phyloP scores from a whole-genome alignment of 1,284 basidiomycete genomes.

The Schizopora paradoxa region DNA sequence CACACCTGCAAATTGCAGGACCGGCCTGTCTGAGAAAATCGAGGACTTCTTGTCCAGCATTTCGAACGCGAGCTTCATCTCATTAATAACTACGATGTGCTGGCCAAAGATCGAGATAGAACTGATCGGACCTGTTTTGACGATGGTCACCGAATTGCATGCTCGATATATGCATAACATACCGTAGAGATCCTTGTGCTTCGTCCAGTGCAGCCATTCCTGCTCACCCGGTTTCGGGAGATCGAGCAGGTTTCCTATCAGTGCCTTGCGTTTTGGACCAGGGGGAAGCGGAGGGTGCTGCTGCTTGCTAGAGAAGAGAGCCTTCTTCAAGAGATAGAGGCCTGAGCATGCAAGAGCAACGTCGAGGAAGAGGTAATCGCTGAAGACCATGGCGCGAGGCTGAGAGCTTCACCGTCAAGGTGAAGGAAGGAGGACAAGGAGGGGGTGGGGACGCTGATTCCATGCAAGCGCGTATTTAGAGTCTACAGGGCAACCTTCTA shows the following conservation, averaged over 20 bases:
- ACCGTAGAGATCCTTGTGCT: slow-evolving; percentile 17
- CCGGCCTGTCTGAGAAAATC: slow-evolving; percentile 20
- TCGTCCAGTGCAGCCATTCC: slow-evolving; percentile 16
- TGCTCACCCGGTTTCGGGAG: slow-evolving; percentile 10
- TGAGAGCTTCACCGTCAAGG: too few species aligned
- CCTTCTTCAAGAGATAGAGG: neutral
- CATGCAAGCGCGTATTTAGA: too few species aligned
- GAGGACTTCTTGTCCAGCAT: slow-evolving; percentile 20
- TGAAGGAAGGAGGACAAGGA: too few species aligned
- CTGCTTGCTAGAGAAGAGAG: neutral
- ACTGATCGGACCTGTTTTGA: neutral
- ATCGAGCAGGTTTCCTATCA: slow-evolving; percentile 14
- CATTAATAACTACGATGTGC: slow-evolving; percentile 21
- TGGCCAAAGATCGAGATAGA: slow-evolving; percentile 18
- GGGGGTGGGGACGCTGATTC: too few species aligned
- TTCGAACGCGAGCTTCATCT: slow-evolving; percentile 16
- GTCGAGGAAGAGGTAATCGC: too few species aligned
- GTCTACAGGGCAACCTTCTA: too few species aligned
- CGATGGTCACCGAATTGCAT: neutral
- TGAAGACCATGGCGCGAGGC: too few species aligned
- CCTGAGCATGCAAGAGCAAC: neutral
- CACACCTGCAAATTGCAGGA: slow-evolving; percentile 1
- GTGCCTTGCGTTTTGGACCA: slow-evolving; percentile 6
- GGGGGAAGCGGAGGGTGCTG: neutral
- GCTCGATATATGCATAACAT: neutral